Evolutionary conservation across 202 grass and related monocot species (phyloP).

Genomic region (Zizania palustris): DNA sequence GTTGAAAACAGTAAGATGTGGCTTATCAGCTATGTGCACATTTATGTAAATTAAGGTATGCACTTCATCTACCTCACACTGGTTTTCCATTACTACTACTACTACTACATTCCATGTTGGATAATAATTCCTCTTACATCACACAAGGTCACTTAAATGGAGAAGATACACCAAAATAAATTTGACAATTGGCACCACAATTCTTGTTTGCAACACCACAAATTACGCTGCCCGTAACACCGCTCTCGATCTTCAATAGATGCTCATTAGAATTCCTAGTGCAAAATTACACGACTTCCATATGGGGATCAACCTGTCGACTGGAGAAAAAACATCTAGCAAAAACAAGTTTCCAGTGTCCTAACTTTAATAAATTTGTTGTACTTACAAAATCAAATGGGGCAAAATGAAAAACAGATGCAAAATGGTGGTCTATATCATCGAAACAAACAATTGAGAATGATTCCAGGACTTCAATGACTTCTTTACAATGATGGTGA

Average conservation of each 20-base stretch:
- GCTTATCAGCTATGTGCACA: conserved; percentile 5
- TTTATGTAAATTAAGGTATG: conserved; percentile 15
- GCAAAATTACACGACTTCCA: conserved; percentile 17
- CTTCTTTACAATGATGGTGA: conserved; percentile 50
- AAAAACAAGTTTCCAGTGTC: conserved; percentile 25
- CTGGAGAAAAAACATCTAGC: conserved; percentile 4
- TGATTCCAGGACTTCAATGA: conserved; percentile 30
- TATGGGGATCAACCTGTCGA: conserved; percentile 11
- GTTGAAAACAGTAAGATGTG: not conserved
- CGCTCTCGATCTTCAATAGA: conserved; percentile 15
- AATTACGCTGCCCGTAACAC: conserved; percentile 18
- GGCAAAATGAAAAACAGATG: not conserved
- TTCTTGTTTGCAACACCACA: not conserved
- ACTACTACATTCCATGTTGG: not conserved
- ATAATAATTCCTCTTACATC: conserved; percentile 11
- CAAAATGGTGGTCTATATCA: conserved; percentile 43
- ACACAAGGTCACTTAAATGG: not conserved
- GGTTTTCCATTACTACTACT: not conserved
- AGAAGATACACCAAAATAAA: conserved; percentile 23
- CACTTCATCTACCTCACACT: conserved; percentile 24
- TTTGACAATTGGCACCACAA: conserved; percentile 17
- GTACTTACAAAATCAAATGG: conserved; percentile 53
- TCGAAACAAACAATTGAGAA: conserved; percentile 45
- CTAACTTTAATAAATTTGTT: conserved; percentile 48
- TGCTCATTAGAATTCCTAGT: conserved; percentile 5